phyloP scores from a whole-genome alignment of 78 protist species.

The Goniomonas avonlea region DNA sequence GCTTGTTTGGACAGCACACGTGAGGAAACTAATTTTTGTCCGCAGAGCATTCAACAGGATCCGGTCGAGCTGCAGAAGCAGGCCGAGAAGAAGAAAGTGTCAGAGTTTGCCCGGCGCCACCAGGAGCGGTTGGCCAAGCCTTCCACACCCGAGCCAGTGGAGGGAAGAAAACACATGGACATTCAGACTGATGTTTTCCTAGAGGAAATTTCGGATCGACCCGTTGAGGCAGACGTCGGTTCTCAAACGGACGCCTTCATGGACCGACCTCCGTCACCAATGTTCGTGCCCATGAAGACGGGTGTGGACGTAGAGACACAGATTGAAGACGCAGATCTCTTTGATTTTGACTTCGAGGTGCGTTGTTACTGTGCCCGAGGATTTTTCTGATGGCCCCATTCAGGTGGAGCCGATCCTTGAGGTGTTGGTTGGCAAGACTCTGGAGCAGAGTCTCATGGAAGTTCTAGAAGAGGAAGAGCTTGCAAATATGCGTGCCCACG shows the following conservation, averaged over 20 bases:
- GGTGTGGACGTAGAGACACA: constrained; percentile 55
- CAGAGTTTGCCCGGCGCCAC: neutral
- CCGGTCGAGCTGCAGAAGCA: constrained; percentile 23
- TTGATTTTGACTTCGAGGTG: constrained; percentile 82
- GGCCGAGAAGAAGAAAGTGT: constrained; percentile 13
- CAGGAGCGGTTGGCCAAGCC: neutral
- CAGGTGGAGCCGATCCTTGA: constrained; percentile 81
- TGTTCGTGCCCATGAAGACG: constrained; percentile 54
- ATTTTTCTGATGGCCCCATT: too few species aligned
- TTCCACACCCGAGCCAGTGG: constrained; percentile 41
- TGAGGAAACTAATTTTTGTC: neutral
- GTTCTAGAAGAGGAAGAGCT: constrained; percentile 82
- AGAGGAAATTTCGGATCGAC: constrained; percentile 46
- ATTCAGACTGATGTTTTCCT: constrained; percentile 70
- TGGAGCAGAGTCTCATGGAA: constrained; percentile 76
- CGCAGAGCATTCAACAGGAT: constrained; percentile 10
- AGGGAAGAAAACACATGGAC: constrained; percentile 60
- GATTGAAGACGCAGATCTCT: constrained; percentile 65
- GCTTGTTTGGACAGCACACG: neutral
- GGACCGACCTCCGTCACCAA: constrained; percentile 54
- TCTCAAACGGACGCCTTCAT: constrained; percentile 32
- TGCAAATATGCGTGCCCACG: constrained; percentile 41
- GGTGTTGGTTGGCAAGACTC: constrained; percentile 70
- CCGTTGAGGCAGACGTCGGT: constrained; percentile 4
- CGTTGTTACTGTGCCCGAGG: too few species aligned